Evolutionary conservation across 2,329 filamentous ascomycete genomes (phyloP), one percentile per base, ranked within the genome.

Genomic region (Pestalotiopsis sp.): DNA sequence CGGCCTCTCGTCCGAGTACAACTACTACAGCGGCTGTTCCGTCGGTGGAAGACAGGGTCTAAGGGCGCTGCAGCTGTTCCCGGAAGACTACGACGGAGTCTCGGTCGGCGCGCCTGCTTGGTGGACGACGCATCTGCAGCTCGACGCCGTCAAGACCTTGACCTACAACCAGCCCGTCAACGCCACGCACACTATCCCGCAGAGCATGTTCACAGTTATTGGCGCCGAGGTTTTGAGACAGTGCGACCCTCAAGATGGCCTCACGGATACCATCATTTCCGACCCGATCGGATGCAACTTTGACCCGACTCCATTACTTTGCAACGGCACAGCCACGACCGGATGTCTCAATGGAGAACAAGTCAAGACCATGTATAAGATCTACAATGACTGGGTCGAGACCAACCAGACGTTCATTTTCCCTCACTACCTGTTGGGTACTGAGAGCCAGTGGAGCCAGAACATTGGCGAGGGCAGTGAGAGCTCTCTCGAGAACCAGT

Each of bases 1-100:
- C 71, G 72, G 76, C 6, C 75, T 77, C n/a, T 72, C 76, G 0
- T 81, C 82, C 31, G 77, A 80, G 12, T 85, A 84, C 74, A 85
- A 82, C 4, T 90, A 89, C 76, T 90, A 85, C 73, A 79, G 82
- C 9, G 87, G 87, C 52, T 90, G 88, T 74, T 89, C 86, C 0
- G 89, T 87, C 0, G 88, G 89, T 27, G 89, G 89, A 0, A 80
- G 88, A 0, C 87, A 90, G 76, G 88, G 88, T 11, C 77, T 89
- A 12, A 85, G 84, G 65, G 84, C 87, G 68, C 79, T 86, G 3
- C 84, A 90, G 72, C 72, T 81, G 23, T 84, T 83, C 69, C 86
- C 87, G 0, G 83, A 86, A 17, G 85, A 86, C 67, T 89, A 89
- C 68, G 86, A 90, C 70, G 88, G 87, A 13, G 82, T 87, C n/a